phyloP scores from a whole-genome alignment of 371 early-diverging fungal genomes.

The Mucor saturninus region DNA sequence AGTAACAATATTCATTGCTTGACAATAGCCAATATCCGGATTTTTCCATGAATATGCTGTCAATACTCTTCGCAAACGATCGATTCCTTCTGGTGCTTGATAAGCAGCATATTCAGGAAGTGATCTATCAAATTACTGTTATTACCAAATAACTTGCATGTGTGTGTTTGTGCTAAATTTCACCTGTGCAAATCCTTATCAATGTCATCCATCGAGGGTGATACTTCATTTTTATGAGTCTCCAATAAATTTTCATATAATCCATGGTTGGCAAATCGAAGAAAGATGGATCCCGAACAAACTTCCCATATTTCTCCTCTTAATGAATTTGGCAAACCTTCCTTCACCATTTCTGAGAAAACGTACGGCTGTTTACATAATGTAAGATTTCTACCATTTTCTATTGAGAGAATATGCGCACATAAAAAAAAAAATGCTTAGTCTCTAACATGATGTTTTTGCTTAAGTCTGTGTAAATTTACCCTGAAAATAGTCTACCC shows the following conservation, averaged over 20 bases:
- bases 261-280: conserved; percentile 83
- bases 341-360: conserved; percentile 85
- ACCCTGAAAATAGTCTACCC: conserved; percentile 79
- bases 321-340: conserved; percentile 88
- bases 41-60: conserved; percentile 86
- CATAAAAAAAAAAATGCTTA: neutral
- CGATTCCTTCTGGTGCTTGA: conserved; percentile 90
- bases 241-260: conserved; percentile 78
- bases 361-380: conserved; percentile 71
- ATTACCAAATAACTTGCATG: no score
- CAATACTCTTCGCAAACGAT: conserved; percentile 87
- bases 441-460: neutral
- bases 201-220: conserved; percentile 90
- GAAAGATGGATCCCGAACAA: conserved; percentile 89
- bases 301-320: conserved; percentile 97
- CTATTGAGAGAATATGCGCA: conserved; percentile 32
- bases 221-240: conserved; percentile 65
- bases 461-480: conserved; percentile 1
- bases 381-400: conserved; percentile 91
- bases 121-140: conserved; percentile 42
- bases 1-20: conserved; percentile 98
- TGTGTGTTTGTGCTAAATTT: no score
- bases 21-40: conserved; percentile 96
- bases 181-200: conserved; percentile 96
- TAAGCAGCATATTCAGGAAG: conserved; percentile 96